Evolutionary conservation across 306 rosid genomes (phyloP).

Genomic region (Crataegus laevigata): DNA sequence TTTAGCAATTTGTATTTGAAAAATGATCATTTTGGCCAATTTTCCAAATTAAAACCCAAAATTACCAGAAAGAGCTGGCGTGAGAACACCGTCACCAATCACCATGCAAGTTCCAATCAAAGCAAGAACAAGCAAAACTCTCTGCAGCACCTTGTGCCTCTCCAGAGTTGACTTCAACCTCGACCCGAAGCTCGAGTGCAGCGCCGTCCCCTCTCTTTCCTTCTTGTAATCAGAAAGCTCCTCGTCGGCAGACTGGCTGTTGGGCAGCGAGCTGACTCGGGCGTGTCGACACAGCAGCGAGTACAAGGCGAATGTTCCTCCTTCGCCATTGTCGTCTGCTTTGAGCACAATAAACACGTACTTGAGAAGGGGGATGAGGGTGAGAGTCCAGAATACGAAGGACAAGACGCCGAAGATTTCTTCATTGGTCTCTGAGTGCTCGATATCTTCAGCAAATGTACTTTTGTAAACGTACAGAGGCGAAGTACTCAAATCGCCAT

Average conservation of each 20-base stretch:
- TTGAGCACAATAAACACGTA: constrained; percentile 80
- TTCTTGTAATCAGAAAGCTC: constrained; percentile 63
- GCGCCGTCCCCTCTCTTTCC: constrained; percentile 9
- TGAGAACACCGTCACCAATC: constrained; percentile 90
- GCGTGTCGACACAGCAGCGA: constrained; percentile 86
- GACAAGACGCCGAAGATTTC: constrained; percentile 86
- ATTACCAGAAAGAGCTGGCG: constrained; percentile 90
- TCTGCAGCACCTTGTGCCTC: constrained; percentile 67
- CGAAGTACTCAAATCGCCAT: constrained; percentile 93
- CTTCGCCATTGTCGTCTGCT: constrained; percentile 96
- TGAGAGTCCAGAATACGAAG: constrained; percentile 85
- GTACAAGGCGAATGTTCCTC: constrained; percentile 93
- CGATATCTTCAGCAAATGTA: constrained; percentile 71
- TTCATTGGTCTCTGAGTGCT: constrained; percentile 50
- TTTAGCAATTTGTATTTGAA: neutral
- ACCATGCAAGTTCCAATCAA: constrained; percentile 95
- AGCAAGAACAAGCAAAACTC: constrained; percentile 70
- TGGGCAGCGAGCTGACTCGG: constrained; percentile 62
- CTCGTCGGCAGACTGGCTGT: constrained; percentile 65
- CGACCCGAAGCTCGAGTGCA: constrained; percentile 30
- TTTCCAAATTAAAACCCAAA: neutral
- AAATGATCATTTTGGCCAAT: neutral
- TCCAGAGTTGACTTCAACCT: constrained; percentile 51
- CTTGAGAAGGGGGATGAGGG: constrained; percentile 71
- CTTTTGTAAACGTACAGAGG: constrained; percentile 76